Percentiles rank a stretch among this genome's conserved stretches.
Conservation (phyloP, 805 yeast species). For the Priceomyces melissophilus region DNA sequence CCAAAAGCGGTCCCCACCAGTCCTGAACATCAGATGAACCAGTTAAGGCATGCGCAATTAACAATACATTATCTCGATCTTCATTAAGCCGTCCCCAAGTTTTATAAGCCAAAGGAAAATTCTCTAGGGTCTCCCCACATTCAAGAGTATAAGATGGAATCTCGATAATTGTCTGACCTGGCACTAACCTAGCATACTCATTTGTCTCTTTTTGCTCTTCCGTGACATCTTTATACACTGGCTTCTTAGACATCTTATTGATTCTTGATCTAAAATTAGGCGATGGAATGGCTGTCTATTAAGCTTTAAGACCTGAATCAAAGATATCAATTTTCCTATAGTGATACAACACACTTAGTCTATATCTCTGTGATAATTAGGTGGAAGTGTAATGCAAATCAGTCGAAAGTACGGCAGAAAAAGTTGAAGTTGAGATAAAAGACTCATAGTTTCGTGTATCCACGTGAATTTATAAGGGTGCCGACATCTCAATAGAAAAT, state of each 20-base stretch:
- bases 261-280: too few species aligned
- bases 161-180: conserved; percentile 73
- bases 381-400: too few species aligned
- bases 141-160: conserved; percentile 75
- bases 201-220: conserved; percentile 52
- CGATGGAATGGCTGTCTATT: too few species aligned
- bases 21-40: conserved; percentile 94
- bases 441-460: too few species aligned
- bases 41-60: conserved; percentile 94
- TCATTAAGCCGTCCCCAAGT: conserved; percentile 89
- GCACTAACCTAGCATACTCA: conserved; percentile 66
- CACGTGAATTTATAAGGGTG: too few species aligned
- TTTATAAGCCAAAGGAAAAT: conserved; percentile 92
- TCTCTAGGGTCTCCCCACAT: conserved; percentile 66
- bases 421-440: too few species aligned
- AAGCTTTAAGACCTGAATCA: too few species aligned
- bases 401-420: too few species aligned
- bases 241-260: conserved; percentile 8
- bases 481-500: too few species aligned
- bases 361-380: too few species aligned
- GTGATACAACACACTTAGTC: too few species aligned
- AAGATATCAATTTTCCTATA: too few species aligned
- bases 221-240: conserved; percentile 37
- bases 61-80: conserved; percentile 67
- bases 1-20: conserved; percentile 98